Percentiles rank a stretch among this genome's conserved stretches.
These are phyloP conservation scores for Coleophoma crateriformis DNA, from an alignment of 2,329 filamentous ascomycete species.

Conservation along the genomic window DNA sequence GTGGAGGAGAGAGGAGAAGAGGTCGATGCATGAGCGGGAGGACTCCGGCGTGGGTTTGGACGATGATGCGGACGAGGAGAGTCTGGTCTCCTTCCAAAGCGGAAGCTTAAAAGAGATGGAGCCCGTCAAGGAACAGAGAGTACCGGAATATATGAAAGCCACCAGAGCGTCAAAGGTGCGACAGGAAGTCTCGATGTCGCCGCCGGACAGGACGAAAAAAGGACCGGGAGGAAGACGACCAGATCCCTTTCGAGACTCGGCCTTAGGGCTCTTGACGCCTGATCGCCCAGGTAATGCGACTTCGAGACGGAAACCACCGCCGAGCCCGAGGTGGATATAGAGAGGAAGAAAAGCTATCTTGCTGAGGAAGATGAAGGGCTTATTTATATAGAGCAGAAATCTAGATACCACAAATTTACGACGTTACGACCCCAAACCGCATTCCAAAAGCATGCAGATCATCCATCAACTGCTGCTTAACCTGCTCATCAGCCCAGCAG, in stretches of 20 bases:
- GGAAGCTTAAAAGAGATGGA: background rate
- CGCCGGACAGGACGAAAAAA: background rate
- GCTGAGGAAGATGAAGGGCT: too few species aligned
- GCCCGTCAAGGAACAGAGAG: background rate
- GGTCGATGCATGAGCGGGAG: background rate
- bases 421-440: too few species aligned
- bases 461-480: background rate
- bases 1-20: background rate
- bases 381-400: too few species aligned
- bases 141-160: background rate
- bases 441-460: background rate
- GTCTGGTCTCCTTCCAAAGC: background rate
- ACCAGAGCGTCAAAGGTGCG: background rate
- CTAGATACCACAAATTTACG: too few species aligned
- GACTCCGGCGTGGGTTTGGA: background rate
- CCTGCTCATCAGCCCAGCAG: constrained; percentile 32
- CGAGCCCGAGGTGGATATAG: background rate
- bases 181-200: background rate
- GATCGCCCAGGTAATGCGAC: background rate
- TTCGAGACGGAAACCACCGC: too few species aligned
- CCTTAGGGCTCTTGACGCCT: background rate
- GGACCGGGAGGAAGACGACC: background rate
- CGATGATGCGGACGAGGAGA: background rate
- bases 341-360: too few species aligned
- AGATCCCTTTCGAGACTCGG: background rate